These are phyloP conservation scores for Marvania coccoides DNA, from an alignment of 139 green algal species.

Conservation along the genomic window DNA sequence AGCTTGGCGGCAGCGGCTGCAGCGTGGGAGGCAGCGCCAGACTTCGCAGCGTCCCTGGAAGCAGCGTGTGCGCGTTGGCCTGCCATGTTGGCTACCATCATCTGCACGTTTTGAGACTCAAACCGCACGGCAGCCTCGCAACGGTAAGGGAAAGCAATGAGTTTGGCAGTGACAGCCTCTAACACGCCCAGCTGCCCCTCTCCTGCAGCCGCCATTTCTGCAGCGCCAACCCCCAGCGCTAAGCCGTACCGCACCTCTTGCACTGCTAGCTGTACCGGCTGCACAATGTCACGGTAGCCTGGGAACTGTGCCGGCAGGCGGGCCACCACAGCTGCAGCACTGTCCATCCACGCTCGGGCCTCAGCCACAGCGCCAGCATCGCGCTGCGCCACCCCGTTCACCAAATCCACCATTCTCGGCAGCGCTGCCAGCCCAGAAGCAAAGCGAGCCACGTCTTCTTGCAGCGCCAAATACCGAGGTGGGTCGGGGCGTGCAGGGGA, in stretches of 20 bases:
- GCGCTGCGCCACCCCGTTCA: conserved; percentile 3
- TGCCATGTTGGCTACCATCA: background rate
- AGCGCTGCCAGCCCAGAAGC: conserved; percentile 10
- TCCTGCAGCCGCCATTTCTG: background rate
- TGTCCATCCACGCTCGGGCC: conserved; percentile 28
- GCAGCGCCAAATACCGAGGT: conserved; percentile 50
- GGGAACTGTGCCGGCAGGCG: conserved; percentile 44
- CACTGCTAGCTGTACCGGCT: conserved; percentile 77
- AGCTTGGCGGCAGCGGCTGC: conserved; percentile 44
- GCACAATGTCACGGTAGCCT: conserved; percentile 74
- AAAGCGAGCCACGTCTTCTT: conserved; percentile 42
- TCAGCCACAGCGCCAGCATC: background rate
- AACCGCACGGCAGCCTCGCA: background rate
- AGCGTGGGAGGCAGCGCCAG: conserved; percentile 23
- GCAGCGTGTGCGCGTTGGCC: too few relatives aligned
- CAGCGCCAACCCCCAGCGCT: conserved; percentile 27
- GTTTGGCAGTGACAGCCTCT: background rate
- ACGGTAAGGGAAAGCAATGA: conserved; percentile 28
- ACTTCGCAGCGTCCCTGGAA: background rate
- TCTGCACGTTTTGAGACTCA: conserved; percentile 4
- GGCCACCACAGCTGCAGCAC: conserved; percentile 41
- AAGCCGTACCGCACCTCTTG: conserved; percentile 55
- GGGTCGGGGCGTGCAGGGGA: conserved; percentile 64
- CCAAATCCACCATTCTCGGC: conserved; percentile 4
- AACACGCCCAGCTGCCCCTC: background rate